Evolutionary conservation across 805 yeast species (phyloP).

Genomic region (Clavispora fructus): DNA sequence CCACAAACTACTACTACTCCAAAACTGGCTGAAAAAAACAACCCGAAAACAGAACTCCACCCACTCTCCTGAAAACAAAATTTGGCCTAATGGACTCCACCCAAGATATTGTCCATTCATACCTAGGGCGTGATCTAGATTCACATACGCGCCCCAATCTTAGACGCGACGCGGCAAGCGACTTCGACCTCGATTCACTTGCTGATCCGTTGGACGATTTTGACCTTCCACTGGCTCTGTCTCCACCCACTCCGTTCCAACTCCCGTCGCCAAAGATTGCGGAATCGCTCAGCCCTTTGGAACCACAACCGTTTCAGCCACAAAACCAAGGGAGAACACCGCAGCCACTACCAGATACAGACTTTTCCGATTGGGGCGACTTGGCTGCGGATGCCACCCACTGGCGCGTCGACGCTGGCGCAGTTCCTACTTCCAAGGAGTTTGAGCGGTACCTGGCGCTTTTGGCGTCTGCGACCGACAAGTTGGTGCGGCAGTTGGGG

Average conservation of each 20-base stretch:
- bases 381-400: neutral
- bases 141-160: neutral
- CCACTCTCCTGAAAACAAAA: neutral
- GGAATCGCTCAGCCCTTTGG: neutral
- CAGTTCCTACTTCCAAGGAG: constrained; percentile 13
- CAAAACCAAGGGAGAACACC: too few relatives aligned
- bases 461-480: constrained; percentile 23
- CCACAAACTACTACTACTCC: neutral
- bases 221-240: neutral
- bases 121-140: constrained; percentile 3
- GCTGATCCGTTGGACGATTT: constrained; percentile 7
- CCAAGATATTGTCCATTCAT: constrained; percentile 9
- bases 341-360: neutral
- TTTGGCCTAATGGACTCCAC: constrained; percentile 1
- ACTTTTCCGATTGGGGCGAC: neutral
- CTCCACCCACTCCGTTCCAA: constrained; percentile 8
- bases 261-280: constrained; percentile 9
- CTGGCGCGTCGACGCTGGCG: neutral
- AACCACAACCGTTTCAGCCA: too few relatives aligned
- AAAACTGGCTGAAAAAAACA: too few relatives aligned
- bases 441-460: constrained; percentile 24
- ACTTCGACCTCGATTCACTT: neutral
- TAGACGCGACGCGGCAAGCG: neutral
- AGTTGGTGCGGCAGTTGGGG: constrained; percentile 16
- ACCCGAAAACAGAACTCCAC: neutral